phyloP scores from a whole-genome alignment of 2,329 filamentous ascomycete species.

The Lecanosticta acicola region DNA sequence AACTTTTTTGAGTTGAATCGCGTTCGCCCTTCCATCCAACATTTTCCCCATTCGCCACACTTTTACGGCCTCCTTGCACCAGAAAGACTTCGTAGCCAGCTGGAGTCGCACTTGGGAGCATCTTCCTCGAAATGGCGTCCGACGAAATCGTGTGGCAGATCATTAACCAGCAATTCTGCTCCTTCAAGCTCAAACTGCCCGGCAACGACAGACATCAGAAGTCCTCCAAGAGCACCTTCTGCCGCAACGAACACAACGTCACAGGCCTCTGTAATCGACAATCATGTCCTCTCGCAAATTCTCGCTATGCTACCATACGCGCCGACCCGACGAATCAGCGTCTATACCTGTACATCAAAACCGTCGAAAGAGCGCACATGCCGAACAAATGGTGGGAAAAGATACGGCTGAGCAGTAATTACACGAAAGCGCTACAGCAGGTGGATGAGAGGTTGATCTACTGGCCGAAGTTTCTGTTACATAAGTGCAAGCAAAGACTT shows the following conservation, averaged over 20 bases:
- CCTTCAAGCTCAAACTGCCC: slow-evolving; percentile 76
- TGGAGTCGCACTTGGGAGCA: no score
- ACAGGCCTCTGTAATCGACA: slow-evolving; percentile 72
- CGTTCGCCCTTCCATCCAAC: no score
- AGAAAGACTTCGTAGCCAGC: no score
- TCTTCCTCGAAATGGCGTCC: slow-evolving; percentile 59
- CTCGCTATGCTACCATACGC: slow-evolving; percentile 85
- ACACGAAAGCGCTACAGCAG: slow-evolving; percentile 79
- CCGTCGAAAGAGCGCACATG: slow-evolving; percentile 79
- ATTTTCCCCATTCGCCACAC: no score
- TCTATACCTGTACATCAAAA: slow-evolving; percentile 96
- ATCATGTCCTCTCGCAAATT: slow-evolving; percentile 85
- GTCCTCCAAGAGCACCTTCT: slow-evolving; percentile 83
- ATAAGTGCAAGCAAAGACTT: slow-evolving; percentile 94
- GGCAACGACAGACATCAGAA: slow-evolving; percentile 46
- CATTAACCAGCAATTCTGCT: slow-evolving; percentile 92
- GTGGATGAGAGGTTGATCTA: slow-evolving; percentile 83
- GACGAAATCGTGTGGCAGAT: slow-evolving; percentile 98
- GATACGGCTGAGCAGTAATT: slow-evolving; percentile 84
- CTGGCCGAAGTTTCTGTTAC: slow-evolving; percentile 87
- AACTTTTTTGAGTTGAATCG: no score
- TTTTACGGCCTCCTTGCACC: no score
- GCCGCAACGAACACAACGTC: slow-evolving; percentile 65
- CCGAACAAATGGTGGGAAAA: slow-evolving; percentile 92
- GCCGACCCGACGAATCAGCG: slow-evolving; percentile 72